A percentile compares a stretch with the other conserved stretches of the same genome.
Evolutionary conservation across 2,329 filamentous ascomycete genomes (phyloP).

Genomic region (Alternaria infectoria): DNA sequence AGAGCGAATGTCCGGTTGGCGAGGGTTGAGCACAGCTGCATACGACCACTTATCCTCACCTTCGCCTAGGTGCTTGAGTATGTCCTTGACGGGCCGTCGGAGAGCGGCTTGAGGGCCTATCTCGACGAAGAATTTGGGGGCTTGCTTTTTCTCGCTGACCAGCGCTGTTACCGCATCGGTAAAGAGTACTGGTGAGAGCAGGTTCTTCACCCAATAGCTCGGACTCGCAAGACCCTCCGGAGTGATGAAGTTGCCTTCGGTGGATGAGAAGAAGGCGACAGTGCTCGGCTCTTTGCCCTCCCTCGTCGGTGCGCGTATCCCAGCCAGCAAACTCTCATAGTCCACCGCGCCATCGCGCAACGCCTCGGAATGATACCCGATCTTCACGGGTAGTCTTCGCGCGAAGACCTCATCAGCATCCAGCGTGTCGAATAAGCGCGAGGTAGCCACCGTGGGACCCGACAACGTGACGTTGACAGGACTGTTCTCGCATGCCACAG

Average conservation of each 20-base stretch:
- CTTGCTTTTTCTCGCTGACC: constrained; percentile 1
- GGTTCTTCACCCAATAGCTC: constrained; percentile 12
- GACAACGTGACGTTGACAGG: constrained; percentile 52
- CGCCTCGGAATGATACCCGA: constrained; percentile 51
- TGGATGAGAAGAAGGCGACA: constrained; percentile 4
- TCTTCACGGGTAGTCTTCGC: constrained; percentile 50
- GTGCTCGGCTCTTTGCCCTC: neutral
- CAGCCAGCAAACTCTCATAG: neutral
- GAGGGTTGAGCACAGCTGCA: constrained; percentile 1
- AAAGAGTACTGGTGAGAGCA: constrained; percentile 9
- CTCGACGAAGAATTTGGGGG: constrained; percentile 9
- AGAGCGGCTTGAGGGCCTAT: constrained; percentile 17
- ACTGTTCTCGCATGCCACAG: constrained; percentile 39
- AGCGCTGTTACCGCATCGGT: constrained; percentile 2
- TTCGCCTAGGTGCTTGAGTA: constrained; percentile 1
- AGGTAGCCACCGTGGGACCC: constrained; percentile 45
- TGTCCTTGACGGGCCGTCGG: constrained; percentile 9
- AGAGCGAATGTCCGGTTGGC: neutral
- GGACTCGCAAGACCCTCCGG: neutral
- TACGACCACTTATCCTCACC: constrained; percentile 8
- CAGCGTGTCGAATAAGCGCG: constrained; percentile 27
- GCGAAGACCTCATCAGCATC: constrained; percentile 47
- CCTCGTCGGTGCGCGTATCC: neutral
- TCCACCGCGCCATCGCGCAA: neutral
- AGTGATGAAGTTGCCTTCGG: constrained; percentile 1